Conservation (phyloP, 257 asterid genomes). For the Anisodus acutangulus region DNA sequence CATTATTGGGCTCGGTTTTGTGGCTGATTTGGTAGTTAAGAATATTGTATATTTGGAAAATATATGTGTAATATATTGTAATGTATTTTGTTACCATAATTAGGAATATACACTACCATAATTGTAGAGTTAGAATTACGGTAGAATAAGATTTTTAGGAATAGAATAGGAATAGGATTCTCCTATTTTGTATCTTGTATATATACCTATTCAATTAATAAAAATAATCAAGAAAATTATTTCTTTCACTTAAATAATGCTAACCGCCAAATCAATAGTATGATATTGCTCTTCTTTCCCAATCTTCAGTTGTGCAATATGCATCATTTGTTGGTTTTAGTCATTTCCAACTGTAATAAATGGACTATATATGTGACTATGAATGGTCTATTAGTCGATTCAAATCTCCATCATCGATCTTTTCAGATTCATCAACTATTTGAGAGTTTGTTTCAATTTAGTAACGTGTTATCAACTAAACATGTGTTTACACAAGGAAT, state of each 20-base stretch:
- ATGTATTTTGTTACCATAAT: too few species aligned
- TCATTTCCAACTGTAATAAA: background rate
- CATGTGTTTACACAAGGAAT: background rate
- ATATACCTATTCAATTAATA: too few species aligned
- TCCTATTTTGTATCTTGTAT: too few species aligned
- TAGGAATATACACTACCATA: too few species aligned
- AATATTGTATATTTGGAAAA: too few species aligned
- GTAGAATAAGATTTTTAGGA: too few species aligned
- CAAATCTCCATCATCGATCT: background rate
- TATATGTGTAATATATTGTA: too few species aligned
- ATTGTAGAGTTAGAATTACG: too few species aligned
- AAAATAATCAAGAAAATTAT: too few species aligned
- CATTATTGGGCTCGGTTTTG: too few species aligned
- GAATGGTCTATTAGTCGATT: background rate
- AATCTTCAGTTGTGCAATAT: background rate
- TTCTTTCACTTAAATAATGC: background rate
- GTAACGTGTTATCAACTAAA: background rate
- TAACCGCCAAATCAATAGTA: background rate
- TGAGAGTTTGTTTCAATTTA: background rate
- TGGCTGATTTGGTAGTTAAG: too few species aligned
- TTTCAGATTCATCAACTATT: background rate
- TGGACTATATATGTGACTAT: background rate
- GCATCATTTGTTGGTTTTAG: background rate
- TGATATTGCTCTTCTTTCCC: background rate
- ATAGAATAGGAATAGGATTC: too few species aligned